These are phyloP conservation scores for Ascochyta clinopodiicola DNA, from an alignment of 2,329 filamentous ascomycete genomes.

Conservation along the genomic window DNA sequence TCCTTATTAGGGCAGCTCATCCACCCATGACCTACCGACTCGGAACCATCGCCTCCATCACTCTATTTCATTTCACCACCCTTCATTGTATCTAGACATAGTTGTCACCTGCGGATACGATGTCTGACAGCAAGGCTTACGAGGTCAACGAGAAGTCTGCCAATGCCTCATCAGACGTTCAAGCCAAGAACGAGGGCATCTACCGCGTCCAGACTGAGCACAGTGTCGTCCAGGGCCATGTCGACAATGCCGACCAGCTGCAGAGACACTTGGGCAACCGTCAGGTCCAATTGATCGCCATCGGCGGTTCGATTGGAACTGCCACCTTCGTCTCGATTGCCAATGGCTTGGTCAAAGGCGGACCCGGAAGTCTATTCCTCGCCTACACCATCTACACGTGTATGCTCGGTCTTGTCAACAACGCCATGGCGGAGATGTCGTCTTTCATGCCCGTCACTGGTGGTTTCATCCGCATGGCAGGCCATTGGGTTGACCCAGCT, in stretches of 20 bases:
- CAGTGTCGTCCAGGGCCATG: constrained; percentile 11
- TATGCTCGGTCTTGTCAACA: constrained; percentile 66
- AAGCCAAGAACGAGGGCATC: constrained; percentile 14
- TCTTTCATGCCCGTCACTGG: constrained; percentile 66
- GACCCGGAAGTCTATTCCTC: constrained; percentile 61
- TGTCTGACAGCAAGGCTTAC: constrained; percentile 20
- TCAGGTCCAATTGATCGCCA: constrained; percentile 43
- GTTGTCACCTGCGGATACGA: constrained; percentile 4
- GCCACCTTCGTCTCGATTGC: constrained; percentile 66
- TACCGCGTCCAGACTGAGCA: constrained; percentile 15
- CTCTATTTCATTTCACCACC: background rate
- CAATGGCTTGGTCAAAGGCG: constrained; percentile 55
- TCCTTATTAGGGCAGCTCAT: constrained; percentile 3
- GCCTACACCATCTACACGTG: constrained; percentile 62
- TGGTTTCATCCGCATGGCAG: constrained; percentile 67
- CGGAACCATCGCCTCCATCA: constrained; percentile 12
- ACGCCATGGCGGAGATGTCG: constrained; percentile 68
- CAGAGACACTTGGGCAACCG: constrained; percentile 54
- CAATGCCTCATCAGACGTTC: constrained; percentile 4
- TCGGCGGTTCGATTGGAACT: constrained; percentile 42
- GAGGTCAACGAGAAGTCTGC: constrained; percentile 16
- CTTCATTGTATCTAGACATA: constrained; percentile 2
- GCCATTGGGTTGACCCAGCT: constrained; percentile 63
- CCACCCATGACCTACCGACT: background rate
- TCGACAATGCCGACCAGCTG: constrained; percentile 33